A percentile compares a stretch with the other conserved stretches of the same genome.
Evolutionary conservation across 1,284 basidiomycete genomes (phyloP).

Genomic region (Austropuccinia psidii): DNA sequence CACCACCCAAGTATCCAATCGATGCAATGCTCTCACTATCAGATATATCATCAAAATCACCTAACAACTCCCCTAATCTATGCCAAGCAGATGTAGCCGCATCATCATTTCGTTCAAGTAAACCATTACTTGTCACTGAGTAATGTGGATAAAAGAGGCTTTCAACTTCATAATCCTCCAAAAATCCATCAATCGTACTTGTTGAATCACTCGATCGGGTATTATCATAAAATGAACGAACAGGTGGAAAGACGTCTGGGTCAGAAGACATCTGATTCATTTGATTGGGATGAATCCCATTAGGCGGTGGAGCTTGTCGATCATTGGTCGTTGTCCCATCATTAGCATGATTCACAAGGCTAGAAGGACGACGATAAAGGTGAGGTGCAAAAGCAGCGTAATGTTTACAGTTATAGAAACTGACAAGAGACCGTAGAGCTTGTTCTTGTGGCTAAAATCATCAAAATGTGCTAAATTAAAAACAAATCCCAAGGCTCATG

Average conservation of each 20-base stretch:
- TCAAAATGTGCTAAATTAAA: background rate
- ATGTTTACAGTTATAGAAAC: slow-evolving; percentile 59
- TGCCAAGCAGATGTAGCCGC: slow-evolving; percentile 33
- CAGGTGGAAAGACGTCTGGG: slow-evolving; percentile 25
- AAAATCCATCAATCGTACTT: slow-evolving; percentile 28
- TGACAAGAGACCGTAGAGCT: slow-evolving; percentile 85
- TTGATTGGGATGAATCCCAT: background rate
- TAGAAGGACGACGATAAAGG: slow-evolving; percentile 41
- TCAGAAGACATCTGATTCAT: background rate
- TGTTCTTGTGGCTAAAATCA: slow-evolving; percentile 73
- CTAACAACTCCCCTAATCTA: slow-evolving; percentile 23
- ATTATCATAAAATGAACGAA: slow-evolving; percentile 28
- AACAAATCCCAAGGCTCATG: background rate
- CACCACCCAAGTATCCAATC: slow-evolving; percentile 28
- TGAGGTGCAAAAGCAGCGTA: slow-evolving; percentile 44
- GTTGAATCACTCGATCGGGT: slow-evolving; percentile 2
- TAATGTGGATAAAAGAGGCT: slow-evolving; percentile 36
- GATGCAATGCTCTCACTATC: slow-evolving; percentile 34
- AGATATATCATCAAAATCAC: slow-evolving; percentile 35
- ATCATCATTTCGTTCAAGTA: slow-evolving; percentile 30
- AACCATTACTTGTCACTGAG: slow-evolving; percentile 27
- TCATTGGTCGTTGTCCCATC: slow-evolving; percentile 12
- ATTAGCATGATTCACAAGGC: background rate
- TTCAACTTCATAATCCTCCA: slow-evolving; percentile 36
- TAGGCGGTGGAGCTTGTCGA: slow-evolving; percentile 21